Evolutionary conservation across 768 basidiomycete genomes (phyloP), one percentile per base, ranked within the genome.

Genomic region (Suillus luteus): DNA sequence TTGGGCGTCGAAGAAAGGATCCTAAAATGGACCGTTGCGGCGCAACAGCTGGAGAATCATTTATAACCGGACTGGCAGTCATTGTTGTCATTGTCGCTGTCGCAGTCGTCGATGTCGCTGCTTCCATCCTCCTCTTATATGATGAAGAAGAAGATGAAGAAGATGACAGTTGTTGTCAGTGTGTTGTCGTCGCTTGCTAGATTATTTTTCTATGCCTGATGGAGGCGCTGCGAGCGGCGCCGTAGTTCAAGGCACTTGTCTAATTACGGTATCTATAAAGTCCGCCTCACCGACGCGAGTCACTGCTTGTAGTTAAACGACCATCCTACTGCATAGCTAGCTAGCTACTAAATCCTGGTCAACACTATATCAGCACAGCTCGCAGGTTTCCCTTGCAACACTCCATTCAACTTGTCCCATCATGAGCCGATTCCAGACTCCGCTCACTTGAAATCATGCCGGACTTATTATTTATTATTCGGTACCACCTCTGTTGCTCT

Each of bases 1-100:
- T 82, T 19, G 88, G 89, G 65, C 90, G 80, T 54, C 90, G 86
- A 65, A 92, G 81, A 74, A 91, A 86, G 59, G 86, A 87, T 64
- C 89, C 86, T 55, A 92, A 82, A 73, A 92, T 90, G 66, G 73
- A 68, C 62, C 89, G 81, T 40, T 58, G 57, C 17, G 57, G 57
- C 3, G 31, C 52, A 11, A 82, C 74, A 44, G 76, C 72, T 44
- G 76, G 72, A 44, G 78, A 62, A 61, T 73, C 75, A 62, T 62
- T 59, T 41, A 64, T 59, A 40, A 70, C 49, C 17, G 49, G 65
- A 2, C n/a, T 22, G 6, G 17, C 41, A 43, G 41, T 19, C 17
- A 7, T 49, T 24, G 46, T 7, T 12, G 48, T 7, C 22, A 12
- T 49, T 1, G 14, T 14, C 46, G 46, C 5, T 22, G 6, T 43